Base-by-base conservation (phyloP, 768 basidiomycete species). In the Russula dissimulans region DNA sequence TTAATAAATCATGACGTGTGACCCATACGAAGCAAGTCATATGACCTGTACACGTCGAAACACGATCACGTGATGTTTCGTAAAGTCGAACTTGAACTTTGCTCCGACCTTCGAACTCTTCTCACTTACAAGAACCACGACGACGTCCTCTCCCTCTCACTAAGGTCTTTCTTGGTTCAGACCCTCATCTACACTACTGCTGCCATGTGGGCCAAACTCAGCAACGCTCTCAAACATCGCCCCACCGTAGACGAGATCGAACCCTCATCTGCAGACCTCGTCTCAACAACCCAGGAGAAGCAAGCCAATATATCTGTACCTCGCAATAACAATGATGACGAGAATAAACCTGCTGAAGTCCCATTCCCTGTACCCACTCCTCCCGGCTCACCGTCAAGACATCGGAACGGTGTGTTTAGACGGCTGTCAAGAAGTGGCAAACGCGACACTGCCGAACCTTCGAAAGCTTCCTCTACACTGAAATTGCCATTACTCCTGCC, bases 291-390 rank as follows among this genome's bases (percentile, higher is more conserved):
- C 44, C 48, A 53, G 4, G 63, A 60, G 53, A 49, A 65, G 49
- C 63, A 66, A 14, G 34, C 59, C 39, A 64, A 61, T 36, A 6
- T 61, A 47, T 58, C 49, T 43, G n/a, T 44, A 22, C 61, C 51
- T 29, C 65, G 44, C 38, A 26, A 26, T 18, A 41, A 56, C 31
- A 54, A 60, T 17, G 54, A 64, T 17, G n/a, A 56, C 36, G 55
- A 57, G 36, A 55, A 56, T 36, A 56, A 12, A 12, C 42, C 54
- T 8, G 10, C 48, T 51, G 65, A 66, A 43, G 56, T 58, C 29
- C 59, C 65, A 10, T 53, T 61, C 39, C 63, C 63, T 17, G 57
- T 41, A 29, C 62, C 65, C 18, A 66, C 56, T 12, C 65, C 65
- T 1, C 65, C 65, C 1, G 31, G 49, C n/a, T 66, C 65, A 2